Evolutionary conservation across 345 rosid genomes (phyloP).

Genomic region (Brassica carinata): DNA sequence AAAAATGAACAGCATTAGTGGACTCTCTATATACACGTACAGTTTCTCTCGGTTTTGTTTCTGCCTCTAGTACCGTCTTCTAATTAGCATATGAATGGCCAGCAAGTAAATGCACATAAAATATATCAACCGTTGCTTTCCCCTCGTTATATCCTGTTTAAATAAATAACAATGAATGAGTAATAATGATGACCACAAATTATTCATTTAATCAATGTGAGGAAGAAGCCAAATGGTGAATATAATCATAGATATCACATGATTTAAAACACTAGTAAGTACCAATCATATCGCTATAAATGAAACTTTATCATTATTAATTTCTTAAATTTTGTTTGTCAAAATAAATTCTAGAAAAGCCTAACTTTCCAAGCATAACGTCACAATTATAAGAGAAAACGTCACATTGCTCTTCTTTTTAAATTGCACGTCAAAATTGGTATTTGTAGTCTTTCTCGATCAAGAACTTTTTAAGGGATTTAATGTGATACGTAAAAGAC

Average conservation of each 20-base stretch:
- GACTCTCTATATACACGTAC: constrained; percentile 45
- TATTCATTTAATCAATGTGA: background rate
- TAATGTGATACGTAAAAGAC: background rate
- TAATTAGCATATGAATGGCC: constrained; percentile 60
- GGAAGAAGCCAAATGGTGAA: background rate
- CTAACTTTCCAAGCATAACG: constrained; percentile 24
- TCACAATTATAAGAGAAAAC: constrained; percentile 22
- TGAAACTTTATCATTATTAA: constrained; percentile 9
- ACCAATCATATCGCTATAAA: constrained; percentile 29
- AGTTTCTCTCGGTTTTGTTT: constrained; percentile 25
- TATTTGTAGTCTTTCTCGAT: constrained; percentile 3
- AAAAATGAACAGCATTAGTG: constrained; percentile 29
- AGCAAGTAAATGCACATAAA: constrained; percentile 67
- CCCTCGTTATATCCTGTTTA: constrained; percentile 70
- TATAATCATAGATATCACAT: constrained; percentile 27
- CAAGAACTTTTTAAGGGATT: background rate
- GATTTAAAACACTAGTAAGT: constrained; percentile 5
- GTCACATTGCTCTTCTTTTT: constrained; percentile 8
- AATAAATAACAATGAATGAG: constrained; percentile 14
- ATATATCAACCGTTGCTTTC: constrained; percentile 57
- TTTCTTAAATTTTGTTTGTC: background rate
- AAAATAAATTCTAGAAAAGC: constrained; percentile 10
- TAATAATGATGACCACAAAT: constrained; percentile 10
- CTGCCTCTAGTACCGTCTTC: constrained; percentile 56
- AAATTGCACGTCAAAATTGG: background rate